Evolutionary conservation across 441 rosid species (phyloP), one percentile per base, ranked within the genome.

Genomic region (Jatropha multifida): DNA sequence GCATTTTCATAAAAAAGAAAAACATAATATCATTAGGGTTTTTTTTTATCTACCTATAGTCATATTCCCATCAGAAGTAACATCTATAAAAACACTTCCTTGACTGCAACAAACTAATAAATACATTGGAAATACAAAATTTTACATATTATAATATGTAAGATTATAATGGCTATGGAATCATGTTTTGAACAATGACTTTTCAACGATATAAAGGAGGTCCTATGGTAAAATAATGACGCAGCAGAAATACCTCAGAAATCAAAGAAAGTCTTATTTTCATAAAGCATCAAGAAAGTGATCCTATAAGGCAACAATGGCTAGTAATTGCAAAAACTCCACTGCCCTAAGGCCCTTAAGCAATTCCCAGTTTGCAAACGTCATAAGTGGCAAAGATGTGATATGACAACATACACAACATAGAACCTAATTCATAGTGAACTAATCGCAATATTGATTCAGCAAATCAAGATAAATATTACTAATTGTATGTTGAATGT

Each of bases 41-140:
- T 2, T 32, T 77, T 49, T 12, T 64, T 37, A 32, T 51, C 66
- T 55, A 88, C 96, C 88, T 87, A 95, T 96, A 51, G 85, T 71
- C 85, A 95, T 87, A 81, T 89, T 95, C 66, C 98, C 98, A 78
- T 97, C 97, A 77, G 93, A 83, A 72, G 73, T 77, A 70, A 89
- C 68, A 86, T 95, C 97, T 89, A 95, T 79, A 61, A 77, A 3
- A 0, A 91, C 85, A 79, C 96, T 95, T 88, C 97, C 97, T 83
- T 90, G 86, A 77, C 98, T 95, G 90, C 80, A 85, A 74, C 74
- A 88, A 72, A 32, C 63, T 67, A 76, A 79, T 32, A 32, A 32
- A 32, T 32, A 32, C 32, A 32, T 32, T 32, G 0, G 32, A 32
- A 32, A 32, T 32, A 41, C 71, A 2, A 61, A 0, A 60, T 0